These are phyloP conservation scores for Thelonectria rubi DNA, from an alignment of 2,329 filamentous ascomycete genomes.

Conservation along the genomic window DNA sequence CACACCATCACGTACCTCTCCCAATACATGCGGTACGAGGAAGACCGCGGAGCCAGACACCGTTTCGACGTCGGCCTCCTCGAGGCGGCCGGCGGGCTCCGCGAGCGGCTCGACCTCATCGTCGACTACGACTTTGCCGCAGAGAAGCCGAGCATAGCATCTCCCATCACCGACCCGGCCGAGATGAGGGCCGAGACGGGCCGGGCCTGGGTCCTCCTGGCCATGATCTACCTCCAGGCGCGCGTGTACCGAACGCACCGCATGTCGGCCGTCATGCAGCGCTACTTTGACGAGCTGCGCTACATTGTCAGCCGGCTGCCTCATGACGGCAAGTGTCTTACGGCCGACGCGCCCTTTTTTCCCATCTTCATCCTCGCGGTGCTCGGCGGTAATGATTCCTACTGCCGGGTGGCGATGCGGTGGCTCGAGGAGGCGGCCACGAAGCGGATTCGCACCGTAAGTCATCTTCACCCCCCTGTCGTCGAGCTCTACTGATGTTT, in stretches of 20 bases:
- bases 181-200: not conserved
- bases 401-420: not conserved
- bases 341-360: not conserved
- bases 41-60: not conserved
- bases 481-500: not conserved
- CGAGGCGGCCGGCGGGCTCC: not conserved
- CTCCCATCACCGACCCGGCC: not conserved
- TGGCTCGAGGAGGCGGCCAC: not conserved
- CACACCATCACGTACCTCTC: not conserved
- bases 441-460: not conserved
- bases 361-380: not conserved
- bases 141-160: not conserved
- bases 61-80: not conserved
- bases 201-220: not conserved
- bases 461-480: not conserved
- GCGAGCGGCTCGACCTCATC: not conserved
- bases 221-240: not conserved
- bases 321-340: not conserved
- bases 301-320: not conserved
- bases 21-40: not conserved
- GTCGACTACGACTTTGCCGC: too few species aligned
- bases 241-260: not conserved
- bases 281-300: not conserved
- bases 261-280: not conserved
- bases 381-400: not conserved